Conservation (phyloP, 495 filamentous ascomycete species). For the Oleoguttula mirabilis region DNA sequence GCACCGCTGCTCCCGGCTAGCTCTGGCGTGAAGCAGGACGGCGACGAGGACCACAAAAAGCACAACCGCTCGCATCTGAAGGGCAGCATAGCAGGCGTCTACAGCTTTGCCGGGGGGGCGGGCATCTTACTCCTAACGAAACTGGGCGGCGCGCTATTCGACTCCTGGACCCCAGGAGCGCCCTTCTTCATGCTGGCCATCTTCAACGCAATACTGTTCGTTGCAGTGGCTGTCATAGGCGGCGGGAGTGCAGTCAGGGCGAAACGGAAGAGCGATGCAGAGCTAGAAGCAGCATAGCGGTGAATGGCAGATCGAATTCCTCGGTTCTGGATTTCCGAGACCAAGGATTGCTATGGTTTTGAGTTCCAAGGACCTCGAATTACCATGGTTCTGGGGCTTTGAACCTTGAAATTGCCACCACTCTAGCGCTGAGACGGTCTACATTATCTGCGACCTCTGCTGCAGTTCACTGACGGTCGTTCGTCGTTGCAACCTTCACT, state of each 20-base stretch:
- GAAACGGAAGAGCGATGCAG: too few species aligned
- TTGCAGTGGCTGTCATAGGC: constrained; percentile 36
- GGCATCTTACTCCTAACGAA: constrained; percentile 90
- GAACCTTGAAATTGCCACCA: too few species aligned
- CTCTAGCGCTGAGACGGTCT: too few species aligned
- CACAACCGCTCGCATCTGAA: constrained; percentile 48
- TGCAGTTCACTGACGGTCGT: too few species aligned
- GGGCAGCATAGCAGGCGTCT: constrained; percentile 86
- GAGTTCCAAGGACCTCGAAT: too few species aligned
- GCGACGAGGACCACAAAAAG: constrained; percentile 9
- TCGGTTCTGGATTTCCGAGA: too few species aligned
- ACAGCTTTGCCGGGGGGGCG: constrained; percentile 79
- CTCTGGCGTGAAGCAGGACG: background rate
- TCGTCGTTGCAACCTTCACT: too few species aligned
- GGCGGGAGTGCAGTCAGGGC: background rate
- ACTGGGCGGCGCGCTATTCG: constrained; percentile 76
- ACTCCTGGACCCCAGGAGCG: constrained; percentile 51
- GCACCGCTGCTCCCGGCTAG: constrained; percentile 19
- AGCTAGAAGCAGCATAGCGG: too few species aligned
- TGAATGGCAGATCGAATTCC: too few species aligned
- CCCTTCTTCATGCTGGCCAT: constrained; percentile 87
- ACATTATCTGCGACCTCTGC: too few species aligned
- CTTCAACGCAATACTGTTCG: constrained; percentile 65
- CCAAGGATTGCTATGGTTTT: too few species aligned
- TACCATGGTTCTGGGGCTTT: too few species aligned